Evolutionary conservation across 2,329 filamentous ascomycete species (phyloP).

Genomic region (Esteya vermicola): DNA sequence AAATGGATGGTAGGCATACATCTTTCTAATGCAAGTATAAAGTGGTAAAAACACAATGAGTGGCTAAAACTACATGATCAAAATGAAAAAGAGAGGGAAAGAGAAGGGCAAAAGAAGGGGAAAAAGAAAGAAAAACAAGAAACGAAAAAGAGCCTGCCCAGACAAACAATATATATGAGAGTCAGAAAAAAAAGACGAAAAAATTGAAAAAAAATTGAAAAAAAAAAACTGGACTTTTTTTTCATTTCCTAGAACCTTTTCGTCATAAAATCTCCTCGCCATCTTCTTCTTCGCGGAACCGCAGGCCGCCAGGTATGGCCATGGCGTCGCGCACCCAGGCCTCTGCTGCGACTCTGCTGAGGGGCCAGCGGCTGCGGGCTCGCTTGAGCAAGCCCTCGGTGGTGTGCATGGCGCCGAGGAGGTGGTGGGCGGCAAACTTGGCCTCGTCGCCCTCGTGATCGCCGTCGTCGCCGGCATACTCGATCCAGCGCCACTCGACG

Average conservation of each 20-base stretch:
- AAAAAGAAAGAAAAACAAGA: background rate
- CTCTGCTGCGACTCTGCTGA: slow-evolving; percentile 57
- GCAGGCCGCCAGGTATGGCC: slow-evolving; percentile 46
- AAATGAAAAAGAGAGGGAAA: background rate
- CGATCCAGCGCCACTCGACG: slow-evolving; percentile 90
- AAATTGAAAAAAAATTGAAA: too few relatives aligned
- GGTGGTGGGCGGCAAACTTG: slow-evolving; percentile 47
- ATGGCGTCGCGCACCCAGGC: slow-evolving; percentile 71
- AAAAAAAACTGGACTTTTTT: background rate
- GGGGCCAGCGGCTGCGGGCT: slow-evolving; percentile 60
- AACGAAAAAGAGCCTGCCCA: too few relatives aligned
- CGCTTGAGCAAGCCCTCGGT: slow-evolving; percentile 78
- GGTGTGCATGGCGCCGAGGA: slow-evolving; percentile 63
- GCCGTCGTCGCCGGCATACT: slow-evolving; percentile 69
- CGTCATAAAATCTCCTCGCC: slow-evolving; percentile 32
- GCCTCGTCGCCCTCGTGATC: slow-evolving; percentile 58
- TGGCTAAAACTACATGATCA: background rate
- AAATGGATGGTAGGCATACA: too few relatives aligned
- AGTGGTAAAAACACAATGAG: too few relatives aligned
- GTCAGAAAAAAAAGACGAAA: too few relatives aligned
- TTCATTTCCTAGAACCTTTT: background rate
- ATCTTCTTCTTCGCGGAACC: slow-evolving; percentile 44
- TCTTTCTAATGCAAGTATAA: too few relatives aligned
- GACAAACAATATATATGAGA: background rate
- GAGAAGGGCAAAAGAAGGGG: too few relatives aligned